These are phyloP conservation scores for Pseudogymnoascus sp. DNA, from an alignment of 2,329 filamentous ascomycete genomes.

Conservation along the genomic window DNA sequence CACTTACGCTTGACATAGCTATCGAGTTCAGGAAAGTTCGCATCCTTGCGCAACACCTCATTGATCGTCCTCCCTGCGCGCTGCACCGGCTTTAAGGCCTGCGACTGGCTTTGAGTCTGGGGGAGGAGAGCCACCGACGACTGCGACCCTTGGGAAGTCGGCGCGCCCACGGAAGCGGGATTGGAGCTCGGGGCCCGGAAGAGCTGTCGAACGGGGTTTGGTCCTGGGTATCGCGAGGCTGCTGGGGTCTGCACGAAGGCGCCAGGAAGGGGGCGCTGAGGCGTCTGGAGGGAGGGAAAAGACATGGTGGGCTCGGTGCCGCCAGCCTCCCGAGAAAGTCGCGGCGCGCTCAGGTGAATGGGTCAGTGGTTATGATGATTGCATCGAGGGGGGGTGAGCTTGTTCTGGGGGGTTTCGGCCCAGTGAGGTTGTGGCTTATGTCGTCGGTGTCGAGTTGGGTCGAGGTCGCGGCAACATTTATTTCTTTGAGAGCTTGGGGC, in stretches of 20 bases:
- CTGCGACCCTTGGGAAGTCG: conserved; percentile 13
- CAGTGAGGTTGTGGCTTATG: conserved; percentile 1
- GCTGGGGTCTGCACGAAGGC: conserved; percentile 70
- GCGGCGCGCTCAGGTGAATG: conserved; percentile 4
- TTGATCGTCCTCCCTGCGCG: conserved; percentile 81
- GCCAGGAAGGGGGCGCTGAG: conserved; percentile 65
- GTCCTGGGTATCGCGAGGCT: conserved; percentile 37
- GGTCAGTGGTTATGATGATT: conserved; percentile 1
- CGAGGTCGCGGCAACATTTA: conserved; percentile 6
- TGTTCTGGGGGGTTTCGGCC: background rate
- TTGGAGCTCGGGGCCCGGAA: conserved; percentile 31
- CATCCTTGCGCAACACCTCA: conserved; percentile 64
- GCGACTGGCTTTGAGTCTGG: conserved; percentile 35
- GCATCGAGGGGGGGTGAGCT: conserved; percentile 2
- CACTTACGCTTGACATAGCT: conserved; percentile 77
- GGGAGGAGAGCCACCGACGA: conserved; percentile 23
- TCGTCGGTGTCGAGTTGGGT: conserved; percentile 2
- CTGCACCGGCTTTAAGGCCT: conserved; percentile 58
- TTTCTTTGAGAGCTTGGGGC: conserved; percentile 4
- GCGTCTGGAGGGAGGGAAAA: conserved; percentile 39
- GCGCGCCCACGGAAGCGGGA: conserved; percentile 21
- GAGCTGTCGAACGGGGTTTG: conserved; percentile 43
- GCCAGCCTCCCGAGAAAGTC: conserved; percentile 2
- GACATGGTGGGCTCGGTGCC: conserved; percentile 7
- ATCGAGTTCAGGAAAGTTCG: conserved; percentile 80